These are phyloP conservation scores for Tylopilus intermedius DNA, from an alignment of 768 basidiomycete genomes.

Conservation along the genomic window DNA sequence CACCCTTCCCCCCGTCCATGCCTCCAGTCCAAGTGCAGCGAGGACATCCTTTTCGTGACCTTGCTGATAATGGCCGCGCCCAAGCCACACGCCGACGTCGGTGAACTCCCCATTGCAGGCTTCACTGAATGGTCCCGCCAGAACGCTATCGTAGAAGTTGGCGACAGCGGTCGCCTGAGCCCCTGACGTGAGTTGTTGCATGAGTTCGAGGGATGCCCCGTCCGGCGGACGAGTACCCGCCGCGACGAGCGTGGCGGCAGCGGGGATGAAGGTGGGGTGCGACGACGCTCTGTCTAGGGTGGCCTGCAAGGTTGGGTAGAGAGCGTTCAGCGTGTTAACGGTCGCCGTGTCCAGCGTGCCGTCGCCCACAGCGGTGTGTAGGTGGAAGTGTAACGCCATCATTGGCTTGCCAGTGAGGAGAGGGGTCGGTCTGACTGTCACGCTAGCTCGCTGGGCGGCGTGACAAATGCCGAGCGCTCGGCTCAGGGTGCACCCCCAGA, in stretches of 20 bases:
- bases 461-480: background rate
- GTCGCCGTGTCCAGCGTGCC: background rate
- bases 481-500: slow-evolving; percentile 5
- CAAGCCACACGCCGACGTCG: slow-evolving; percentile 52
- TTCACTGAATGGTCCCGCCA: slow-evolving; percentile 51
- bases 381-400: no score
- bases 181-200: slow-evolving; percentile 31
- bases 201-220: slow-evolving; percentile 2
- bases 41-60: slow-evolving; percentile 32
- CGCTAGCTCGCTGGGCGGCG: no score
- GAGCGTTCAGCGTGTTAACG: slow-evolving; percentile 9
- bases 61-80: slow-evolving; percentile 33
- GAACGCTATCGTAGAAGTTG: slow-evolving; percentile 46
- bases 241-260: slow-evolving; percentile 10
- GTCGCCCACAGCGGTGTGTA: background rate
- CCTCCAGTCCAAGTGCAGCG: slow-evolving; percentile 29
- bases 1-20: slow-evolving; percentile 17
- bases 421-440: no score
- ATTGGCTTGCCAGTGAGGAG: no score
- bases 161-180: slow-evolving; percentile 37
- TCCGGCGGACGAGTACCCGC: slow-evolving; percentile 4
- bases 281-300: background rate
- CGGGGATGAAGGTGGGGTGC: slow-evolving; percentile 14
- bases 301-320: background rate
- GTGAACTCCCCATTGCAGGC: slow-evolving; percentile 45